A percentile compares a stretch with the other conserved stretches of the same genome.
Conservation (phyloP, 2,329 filamentous ascomycete genomes). For the Didymella glomerata region DNA sequence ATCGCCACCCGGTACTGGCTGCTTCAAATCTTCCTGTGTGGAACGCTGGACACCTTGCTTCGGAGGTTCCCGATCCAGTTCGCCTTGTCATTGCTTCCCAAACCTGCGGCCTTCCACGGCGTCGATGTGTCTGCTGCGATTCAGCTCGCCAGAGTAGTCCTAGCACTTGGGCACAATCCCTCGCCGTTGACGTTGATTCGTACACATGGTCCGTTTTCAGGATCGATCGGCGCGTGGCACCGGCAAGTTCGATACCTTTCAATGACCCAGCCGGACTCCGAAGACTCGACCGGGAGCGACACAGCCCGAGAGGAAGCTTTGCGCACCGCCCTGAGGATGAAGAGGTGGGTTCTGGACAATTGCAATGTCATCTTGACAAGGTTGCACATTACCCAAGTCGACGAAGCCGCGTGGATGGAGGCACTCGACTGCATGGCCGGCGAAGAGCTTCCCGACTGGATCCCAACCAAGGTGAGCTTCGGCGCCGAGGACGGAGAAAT, state of each 20-base stretch:
- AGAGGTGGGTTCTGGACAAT: slow-evolving; percentile 1
- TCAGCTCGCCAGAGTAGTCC: slow-evolving; percentile 1
- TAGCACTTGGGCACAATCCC: neutral
- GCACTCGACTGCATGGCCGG: slow-evolving; percentile 19
- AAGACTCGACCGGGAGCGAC: no score
- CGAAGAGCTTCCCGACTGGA: slow-evolving; percentile 12
- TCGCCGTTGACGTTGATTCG: slow-evolving; percentile 6
- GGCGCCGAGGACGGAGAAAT: slow-evolving; percentile 11
- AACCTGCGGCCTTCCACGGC: neutral
- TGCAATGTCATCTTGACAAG: slow-evolving; percentile 3
- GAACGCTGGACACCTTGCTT: slow-evolving; percentile 8
- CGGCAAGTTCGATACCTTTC: slow-evolving; percentile 7
- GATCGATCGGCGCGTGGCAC: slow-evolving; percentile 8
- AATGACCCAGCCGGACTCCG: neutral
- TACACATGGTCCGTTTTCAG: slow-evolving; percentile 1
- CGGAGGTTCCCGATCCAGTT: slow-evolving; percentile 2
- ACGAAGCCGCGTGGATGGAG: slow-evolving; percentile 11
- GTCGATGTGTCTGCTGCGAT: neutral
- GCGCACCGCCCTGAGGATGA: neutral
- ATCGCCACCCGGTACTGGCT: slow-evolving; percentile 12
- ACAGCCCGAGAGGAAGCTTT: neutral
- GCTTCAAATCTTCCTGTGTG: slow-evolving; percentile 8
- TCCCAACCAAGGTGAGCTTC: slow-evolving; percentile 14
- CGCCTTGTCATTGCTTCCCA: neutral
- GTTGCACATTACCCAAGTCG: slow-evolving; percentile 5